Evolutionary conservation across 2,329 filamentous ascomycete species (phyloP).

Genomic region (Arthrobotrys entomopaga): DNA sequence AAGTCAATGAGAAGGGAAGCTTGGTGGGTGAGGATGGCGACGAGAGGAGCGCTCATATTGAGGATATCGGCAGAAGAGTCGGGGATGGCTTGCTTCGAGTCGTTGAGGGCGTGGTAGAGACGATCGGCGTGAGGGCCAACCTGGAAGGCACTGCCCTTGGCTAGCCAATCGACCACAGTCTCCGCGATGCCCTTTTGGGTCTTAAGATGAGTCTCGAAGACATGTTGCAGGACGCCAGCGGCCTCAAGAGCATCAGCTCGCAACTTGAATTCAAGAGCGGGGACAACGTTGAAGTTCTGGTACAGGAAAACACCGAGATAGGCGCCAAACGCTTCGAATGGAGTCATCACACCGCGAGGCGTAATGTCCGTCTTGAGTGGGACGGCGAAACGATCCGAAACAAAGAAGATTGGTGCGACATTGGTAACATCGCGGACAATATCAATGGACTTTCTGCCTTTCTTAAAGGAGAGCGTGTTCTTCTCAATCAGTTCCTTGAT

Average conservation of each 20-base stretch:
- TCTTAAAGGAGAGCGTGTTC: constrained; percentile 65
- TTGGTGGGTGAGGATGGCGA: constrained; percentile 67
- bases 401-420: constrained; percentile 71
- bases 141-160: constrained; percentile 66
- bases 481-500: constrained; percentile 65
- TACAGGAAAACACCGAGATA: constrained; percentile 66
- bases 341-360: constrained; percentile 68
- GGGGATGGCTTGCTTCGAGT: constrained; percentile 64
- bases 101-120: constrained; percentile 66
- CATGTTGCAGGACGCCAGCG: constrained; percentile 61
- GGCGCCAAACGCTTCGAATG: constrained; percentile 65
- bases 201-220: constrained; percentile 65
- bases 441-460: constrained; percentile 65
- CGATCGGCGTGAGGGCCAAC: constrained; percentile 67
- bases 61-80: constrained; percentile 67
- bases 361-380: constrained; percentile 73
- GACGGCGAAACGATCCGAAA: constrained; percentile 73
- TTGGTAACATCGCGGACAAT: constrained; percentile 75
- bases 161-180: constrained; percentile 64
- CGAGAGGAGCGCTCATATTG: constrained; percentile 66
- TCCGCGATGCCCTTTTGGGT: constrained; percentile 64
- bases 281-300: constrained; percentile 68
- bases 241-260: constrained; percentile 64
- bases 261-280: constrained; percentile 65
- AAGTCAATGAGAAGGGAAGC: constrained; percentile 68